Conservation (phyloP, 257 asterid genomes). For the Haberlea rhodopensis region DNA sequence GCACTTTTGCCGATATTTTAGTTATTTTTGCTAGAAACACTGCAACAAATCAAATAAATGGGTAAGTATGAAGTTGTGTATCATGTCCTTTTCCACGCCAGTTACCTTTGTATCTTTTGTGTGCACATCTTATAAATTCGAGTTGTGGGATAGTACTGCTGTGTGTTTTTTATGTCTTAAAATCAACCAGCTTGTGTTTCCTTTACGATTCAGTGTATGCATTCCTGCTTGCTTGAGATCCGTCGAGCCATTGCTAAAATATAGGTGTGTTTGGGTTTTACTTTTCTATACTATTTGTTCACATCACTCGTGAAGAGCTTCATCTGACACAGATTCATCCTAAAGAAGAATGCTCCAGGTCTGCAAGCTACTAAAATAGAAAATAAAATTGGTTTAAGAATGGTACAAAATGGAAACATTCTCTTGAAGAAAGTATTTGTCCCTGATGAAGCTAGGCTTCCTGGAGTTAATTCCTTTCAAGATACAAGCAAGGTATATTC, state of each 20-base stretch:
- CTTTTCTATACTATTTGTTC: constrained; percentile 9
- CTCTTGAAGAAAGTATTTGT: constrained; percentile 72
- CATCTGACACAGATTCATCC: constrained; percentile 59
- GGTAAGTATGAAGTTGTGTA: constrained; percentile 38
- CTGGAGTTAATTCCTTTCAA: constrained; percentile 85
- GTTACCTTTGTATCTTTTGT: neutral
- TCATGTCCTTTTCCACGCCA: neutral
- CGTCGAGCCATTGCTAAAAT: neutral
- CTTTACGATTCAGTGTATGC: neutral
- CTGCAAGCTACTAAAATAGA: constrained; percentile 87
- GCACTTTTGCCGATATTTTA: constrained; percentile 89
- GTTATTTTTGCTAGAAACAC: constrained; percentile 82
- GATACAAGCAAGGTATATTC: constrained; percentile 81
- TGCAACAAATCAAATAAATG: constrained; percentile 76
- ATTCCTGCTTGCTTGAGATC: constrained; percentile 8
- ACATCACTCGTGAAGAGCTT: constrained; percentile 25
- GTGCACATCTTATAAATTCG: neutral
- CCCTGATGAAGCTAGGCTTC: constrained; percentile 88
- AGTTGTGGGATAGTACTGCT: neutral
- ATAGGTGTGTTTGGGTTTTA: neutral
- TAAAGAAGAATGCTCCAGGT: constrained; percentile 86
- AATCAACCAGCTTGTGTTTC: neutral
- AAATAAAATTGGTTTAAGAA: constrained; percentile 86
- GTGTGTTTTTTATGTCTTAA: neutral
- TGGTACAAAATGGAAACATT: constrained; percentile 94